Percentiles rank a stretch among this genome's conserved stretches.
Conservation (phyloP, 176 grass and related monocot genomes). For the Coix lacrymajobi region DNA sequence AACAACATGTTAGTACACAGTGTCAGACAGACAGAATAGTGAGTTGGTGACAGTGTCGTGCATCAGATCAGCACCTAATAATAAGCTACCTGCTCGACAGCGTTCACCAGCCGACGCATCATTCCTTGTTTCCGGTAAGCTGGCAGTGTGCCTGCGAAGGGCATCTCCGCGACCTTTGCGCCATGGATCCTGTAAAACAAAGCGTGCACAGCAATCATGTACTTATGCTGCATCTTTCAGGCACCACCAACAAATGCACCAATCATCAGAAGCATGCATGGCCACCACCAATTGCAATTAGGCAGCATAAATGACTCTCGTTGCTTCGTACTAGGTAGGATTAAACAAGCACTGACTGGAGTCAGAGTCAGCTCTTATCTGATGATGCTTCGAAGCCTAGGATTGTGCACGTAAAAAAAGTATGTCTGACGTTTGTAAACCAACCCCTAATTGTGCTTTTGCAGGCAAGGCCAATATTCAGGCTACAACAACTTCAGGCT, state of each 20-base stretch:
- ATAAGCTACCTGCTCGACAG: conserved; percentile 73
- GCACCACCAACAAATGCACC: not conserved
- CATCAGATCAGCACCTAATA: no score
- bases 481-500: not conserved
- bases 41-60: not conserved
- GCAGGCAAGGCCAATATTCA: not conserved
- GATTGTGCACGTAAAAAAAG: not conserved
- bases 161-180: conserved; percentile 69
- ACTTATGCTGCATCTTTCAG: not conserved
- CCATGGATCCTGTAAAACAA: conserved; percentile 56
- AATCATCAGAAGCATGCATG: no score
- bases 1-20: no score
- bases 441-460: not conserved
- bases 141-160: conserved; percentile 74
- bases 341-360: not conserved
- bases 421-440: not conserved
- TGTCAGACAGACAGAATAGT: not conserved
- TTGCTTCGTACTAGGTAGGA: no score
- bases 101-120: conserved; percentile 58
- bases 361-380: not conserved
- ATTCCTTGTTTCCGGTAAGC: conserved; percentile 68
- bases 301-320: no score
- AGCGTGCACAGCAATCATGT: not conserved
- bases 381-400: no score
- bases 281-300: no score